A percentile compares a stretch with the other conserved stretches of the same genome.
These are phyloP conservation scores for Cytospora chrysosperma DNA, from an alignment of 2,329 filamentous ascomycete species.

Conservation along the genomic window DNA sequence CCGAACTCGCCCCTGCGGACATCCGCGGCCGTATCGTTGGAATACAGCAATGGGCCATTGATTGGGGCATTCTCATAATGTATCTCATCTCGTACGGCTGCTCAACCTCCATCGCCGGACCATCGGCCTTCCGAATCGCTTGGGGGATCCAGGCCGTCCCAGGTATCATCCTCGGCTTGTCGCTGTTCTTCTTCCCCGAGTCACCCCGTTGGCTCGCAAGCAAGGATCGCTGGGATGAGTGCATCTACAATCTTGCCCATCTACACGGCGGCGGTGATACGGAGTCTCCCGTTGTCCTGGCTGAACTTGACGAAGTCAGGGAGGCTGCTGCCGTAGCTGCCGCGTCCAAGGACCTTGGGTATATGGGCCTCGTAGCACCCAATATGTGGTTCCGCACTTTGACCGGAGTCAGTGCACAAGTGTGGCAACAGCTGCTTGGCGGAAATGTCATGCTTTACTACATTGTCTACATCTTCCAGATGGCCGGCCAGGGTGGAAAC, in stretches of 20 bases:
- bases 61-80: conserved; percentile 65
- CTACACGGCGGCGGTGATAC: conserved; percentile 58
- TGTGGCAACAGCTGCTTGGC: conserved; percentile 55
- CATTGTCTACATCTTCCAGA: conserved; percentile 59
- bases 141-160: conserved; percentile 62
- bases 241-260: conserved; percentile 54
- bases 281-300: conserved; percentile 47
- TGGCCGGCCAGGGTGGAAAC: conserved; percentile 28
- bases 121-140: conserved; percentile 58
- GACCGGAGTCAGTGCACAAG: conserved; percentile 52
- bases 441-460: conserved; percentile 61
- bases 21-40: conserved; percentile 61
- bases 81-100: conserved; percentile 25
- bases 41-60: conserved; percentile 70
- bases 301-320: conserved; percentile 23
- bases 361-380: conserved; percentile 45
- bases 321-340: conserved; percentile 40
- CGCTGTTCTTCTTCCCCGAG: conserved; percentile 60
- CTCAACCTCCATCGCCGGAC: conserved; percentile 45
- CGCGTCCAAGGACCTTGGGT: conserved; percentile 39
- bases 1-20: conserved; percentile 61
- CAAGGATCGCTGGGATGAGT: conserved; percentile 66
- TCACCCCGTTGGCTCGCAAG: conserved; percentile 70
- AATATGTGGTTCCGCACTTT: conserved; percentile 51
- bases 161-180: conserved; percentile 51